Conservation (phyloP, 768 basidiomycete species). For the Boletales sp. region DNA sequence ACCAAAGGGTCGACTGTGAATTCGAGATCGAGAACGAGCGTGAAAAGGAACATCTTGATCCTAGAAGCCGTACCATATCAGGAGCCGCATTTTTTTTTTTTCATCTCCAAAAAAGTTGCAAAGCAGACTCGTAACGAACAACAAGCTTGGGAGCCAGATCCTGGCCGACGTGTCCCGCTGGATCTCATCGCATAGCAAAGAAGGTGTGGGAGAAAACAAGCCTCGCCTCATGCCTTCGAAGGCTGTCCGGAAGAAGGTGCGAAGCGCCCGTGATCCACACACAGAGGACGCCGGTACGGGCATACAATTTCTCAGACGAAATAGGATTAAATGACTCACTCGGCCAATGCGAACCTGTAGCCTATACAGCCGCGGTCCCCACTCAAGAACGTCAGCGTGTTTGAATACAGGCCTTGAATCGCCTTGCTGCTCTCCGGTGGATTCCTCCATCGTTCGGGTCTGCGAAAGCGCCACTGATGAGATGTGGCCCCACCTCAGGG, state of each 20-base stretch:
- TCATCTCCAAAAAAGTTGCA: too few relatives aligned
- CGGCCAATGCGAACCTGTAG: conserved; percentile 55
- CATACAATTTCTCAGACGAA: conserved; percentile 5
- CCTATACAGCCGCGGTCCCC: conserved; percentile 62
- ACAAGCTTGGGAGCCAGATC: too few relatives aligned
- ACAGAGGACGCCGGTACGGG: conserved; percentile 2
- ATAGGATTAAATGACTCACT: conserved; percentile 40
- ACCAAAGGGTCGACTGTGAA: conserved; percentile 48
- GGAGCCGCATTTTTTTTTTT: not conserved
- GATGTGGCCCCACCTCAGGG: conserved; percentile 17
- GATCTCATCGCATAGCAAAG: conserved; percentile 8
- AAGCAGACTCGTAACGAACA: too few relatives aligned
- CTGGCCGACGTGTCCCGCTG: too few relatives aligned
- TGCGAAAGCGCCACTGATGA: conserved; percentile 26
- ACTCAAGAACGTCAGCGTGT: conserved; percentile 54
- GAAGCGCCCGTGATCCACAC: conserved; percentile 7
- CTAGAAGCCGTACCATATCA: conserved; percentile 34
- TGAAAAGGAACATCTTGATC: conserved; percentile 61
- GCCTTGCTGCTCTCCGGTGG: conserved; percentile 34
- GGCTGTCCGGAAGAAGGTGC: conserved; percentile 3
- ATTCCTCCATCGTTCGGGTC: conserved; percentile 52
- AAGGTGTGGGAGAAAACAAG: conserved; percentile 5
- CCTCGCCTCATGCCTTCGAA: conserved; percentile 4
- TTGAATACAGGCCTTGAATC: conserved; percentile 51
- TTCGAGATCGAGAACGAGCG: conserved; percentile 54